A percentile compares a stretch with the other conserved stretches of the same genome.
Conservation (phyloP, 2,329 filamentous ascomycete species). For the Pezizomycotina sp. region DNA sequence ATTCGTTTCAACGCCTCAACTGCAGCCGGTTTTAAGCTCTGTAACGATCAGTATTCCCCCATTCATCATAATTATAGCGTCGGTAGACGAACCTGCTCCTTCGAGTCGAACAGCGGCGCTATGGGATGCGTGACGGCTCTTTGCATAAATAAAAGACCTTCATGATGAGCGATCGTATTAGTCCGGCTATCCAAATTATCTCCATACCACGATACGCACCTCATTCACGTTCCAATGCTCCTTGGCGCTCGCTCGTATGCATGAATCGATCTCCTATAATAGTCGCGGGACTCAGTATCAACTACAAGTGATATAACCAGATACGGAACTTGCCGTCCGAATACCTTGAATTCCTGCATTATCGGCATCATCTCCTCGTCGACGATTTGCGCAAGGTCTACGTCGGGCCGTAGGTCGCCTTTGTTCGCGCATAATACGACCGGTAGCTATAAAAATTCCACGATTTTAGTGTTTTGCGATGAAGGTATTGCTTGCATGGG, state of each 20-base stretch:
- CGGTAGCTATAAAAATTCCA: constrained; percentile 36
- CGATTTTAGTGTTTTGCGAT: constrained; percentile 1
- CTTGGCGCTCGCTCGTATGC: constrained; percentile 58
- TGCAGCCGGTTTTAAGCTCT: constrained; percentile 69
- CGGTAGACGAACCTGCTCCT: constrained; percentile 40
- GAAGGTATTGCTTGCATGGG: background rate
- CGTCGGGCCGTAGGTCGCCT: constrained; percentile 64
- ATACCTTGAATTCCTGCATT: constrained; percentile 96
- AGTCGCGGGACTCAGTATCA: constrained; percentile 2
- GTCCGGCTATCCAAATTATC: background rate
- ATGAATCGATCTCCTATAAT: constrained; percentile 57
- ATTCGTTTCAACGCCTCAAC: constrained; percentile 73
- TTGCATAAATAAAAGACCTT: constrained; percentile 88
- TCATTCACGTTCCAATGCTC: constrained; percentile 25
- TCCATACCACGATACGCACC: constrained; percentile 8
- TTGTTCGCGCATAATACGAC: constrained; percentile 97
- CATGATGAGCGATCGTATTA: no score
- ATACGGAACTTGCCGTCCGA: no score
- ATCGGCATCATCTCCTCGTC: constrained; percentile 96
- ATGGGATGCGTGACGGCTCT: constrained; percentile 96
- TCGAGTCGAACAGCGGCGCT: constrained; percentile 89
- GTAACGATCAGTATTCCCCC: constrained; percentile 26
- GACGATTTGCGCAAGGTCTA: constrained; percentile 64
- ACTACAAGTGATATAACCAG: no score
- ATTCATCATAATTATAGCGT: background rate